Conservation (phyloP, 768 basidiomycete species). For the Pholiota microspora region DNA sequence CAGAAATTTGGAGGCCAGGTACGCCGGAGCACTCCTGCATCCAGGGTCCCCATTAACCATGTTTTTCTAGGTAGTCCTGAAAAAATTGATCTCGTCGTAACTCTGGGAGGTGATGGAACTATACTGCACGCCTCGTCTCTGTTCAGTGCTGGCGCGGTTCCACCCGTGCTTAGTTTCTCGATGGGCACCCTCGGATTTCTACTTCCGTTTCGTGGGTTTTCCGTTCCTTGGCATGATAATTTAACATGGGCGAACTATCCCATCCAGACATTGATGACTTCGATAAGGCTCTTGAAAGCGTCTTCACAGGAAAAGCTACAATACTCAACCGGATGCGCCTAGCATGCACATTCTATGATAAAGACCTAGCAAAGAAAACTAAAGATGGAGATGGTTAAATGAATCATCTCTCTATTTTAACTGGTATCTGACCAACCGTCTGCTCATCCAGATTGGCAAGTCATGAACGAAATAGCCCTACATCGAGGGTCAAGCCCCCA, state of each 20-base stretch:
- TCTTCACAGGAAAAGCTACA: conserved; percentile 77
- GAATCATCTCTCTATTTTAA: background rate
- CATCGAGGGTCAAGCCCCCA: conserved; percentile 92
- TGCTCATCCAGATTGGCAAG: conserved; percentile 78
- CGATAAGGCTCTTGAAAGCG: conserved; percentile 73
- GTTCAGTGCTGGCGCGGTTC: conserved; percentile 88
- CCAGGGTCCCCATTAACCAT: conserved; percentile 4
- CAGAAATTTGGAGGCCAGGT: conserved; percentile 68
- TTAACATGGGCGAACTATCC: background rate
- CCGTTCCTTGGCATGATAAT: background rate
- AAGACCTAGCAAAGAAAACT: conserved; percentile 53
- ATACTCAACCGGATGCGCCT: conserved; percentile 89
- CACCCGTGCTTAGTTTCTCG: conserved; percentile 87
- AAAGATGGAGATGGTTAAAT: conserved; percentile 56
- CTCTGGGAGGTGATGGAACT: conserved; percentile 93
- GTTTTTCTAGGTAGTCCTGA: conserved; percentile 45
- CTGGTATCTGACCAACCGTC: background rate
- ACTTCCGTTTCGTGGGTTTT: conserved; percentile 83
- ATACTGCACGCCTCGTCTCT: conserved; percentile 91
- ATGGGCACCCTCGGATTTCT: conserved; percentile 95
- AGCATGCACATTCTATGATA: conserved; percentile 73
- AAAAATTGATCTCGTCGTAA: conserved; percentile 83
- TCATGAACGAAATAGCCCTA: conserved; percentile 95
- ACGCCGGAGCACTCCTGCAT: conserved; percentile 14
- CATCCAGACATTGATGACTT: conserved; percentile 83